phyloP scores from a whole-genome alignment of 202 grass and related monocot genomes.

The Panicum virgatum region DNA sequence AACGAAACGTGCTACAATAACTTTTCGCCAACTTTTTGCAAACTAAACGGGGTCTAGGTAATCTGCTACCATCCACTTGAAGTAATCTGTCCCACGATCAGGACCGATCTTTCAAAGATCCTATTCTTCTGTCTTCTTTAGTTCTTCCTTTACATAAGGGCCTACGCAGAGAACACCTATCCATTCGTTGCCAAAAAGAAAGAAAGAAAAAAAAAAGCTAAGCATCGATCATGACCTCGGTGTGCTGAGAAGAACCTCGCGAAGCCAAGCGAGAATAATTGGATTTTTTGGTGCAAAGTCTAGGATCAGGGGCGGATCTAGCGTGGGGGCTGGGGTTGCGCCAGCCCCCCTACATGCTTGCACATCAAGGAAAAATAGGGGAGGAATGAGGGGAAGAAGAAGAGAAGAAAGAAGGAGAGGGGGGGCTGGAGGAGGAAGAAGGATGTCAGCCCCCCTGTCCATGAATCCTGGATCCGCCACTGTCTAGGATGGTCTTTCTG shows the following conservation, averaged over 20 bases:
- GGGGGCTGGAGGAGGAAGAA: too few species aligned
- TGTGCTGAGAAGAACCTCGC: neutral
- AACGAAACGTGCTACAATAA: too few species aligned
- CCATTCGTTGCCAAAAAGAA: neutral
- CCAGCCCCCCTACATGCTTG: too few species aligned
- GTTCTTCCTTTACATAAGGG: neutral
- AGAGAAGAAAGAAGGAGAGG: too few species aligned
- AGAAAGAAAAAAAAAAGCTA: neutral
- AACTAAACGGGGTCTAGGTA: too few species aligned
- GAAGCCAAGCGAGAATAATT: neutral
- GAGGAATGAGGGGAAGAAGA: too few species aligned
- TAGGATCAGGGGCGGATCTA: too few species aligned
- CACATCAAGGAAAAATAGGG: too few species aligned
- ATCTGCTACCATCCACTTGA: neutral
- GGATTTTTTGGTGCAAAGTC: neutral
- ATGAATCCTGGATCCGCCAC: too few species aligned
- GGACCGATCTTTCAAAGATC: slow-evolving; percentile 38
- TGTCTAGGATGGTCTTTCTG: slow-evolving; percentile 17
- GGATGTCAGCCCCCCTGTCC: too few species aligned
- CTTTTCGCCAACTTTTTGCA: too few species aligned
- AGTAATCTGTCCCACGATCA: neutral
- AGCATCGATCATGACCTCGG: neutral
- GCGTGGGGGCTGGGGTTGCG: too few species aligned
- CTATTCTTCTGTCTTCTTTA: neutral
- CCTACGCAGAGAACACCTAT: neutral